phyloP scores from a whole-genome alignment of 768 basidiomycete genomes.

The Boletus pseudopeckii region DNA sequence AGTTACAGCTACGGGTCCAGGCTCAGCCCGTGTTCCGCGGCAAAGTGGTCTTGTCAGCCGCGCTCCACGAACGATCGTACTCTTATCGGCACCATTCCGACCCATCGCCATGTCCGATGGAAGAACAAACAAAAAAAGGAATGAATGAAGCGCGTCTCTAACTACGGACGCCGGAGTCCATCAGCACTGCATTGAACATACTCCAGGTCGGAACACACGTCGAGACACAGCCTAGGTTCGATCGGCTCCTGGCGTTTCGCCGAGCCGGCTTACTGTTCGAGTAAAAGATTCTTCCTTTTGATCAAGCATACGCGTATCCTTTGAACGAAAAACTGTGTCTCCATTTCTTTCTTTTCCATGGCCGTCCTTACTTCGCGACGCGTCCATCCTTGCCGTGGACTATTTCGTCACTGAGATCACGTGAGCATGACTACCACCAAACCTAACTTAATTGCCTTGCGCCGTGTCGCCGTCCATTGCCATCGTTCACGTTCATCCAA shows the following conservation, averaged over 20 bases:
- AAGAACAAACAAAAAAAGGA: background rate
- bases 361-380: background rate
- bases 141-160: background rate
- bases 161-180: background rate
- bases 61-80: background rate
- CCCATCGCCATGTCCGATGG: background rate
- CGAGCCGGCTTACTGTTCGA: background rate
- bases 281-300: no score
- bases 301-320: background rate
- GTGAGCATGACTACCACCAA: no score
- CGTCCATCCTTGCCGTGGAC: background rate
- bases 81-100: background rate
- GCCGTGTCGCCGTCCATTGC: no score
- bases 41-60: background rate
- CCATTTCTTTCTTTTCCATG: background rate
- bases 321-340: no score
- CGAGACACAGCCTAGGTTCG: constrained; percentile 7
- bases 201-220: background rate
- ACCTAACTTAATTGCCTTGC: no score
- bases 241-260: background rate
- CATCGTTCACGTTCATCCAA: no score
- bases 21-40: constrained; percentile 7
- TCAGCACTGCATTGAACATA: background rate
- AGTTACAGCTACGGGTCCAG: background rate
- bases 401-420: no score